Conservation (phyloP, 768 basidiomycete genomes). For the Psilocybe tampanensis region DNA sequence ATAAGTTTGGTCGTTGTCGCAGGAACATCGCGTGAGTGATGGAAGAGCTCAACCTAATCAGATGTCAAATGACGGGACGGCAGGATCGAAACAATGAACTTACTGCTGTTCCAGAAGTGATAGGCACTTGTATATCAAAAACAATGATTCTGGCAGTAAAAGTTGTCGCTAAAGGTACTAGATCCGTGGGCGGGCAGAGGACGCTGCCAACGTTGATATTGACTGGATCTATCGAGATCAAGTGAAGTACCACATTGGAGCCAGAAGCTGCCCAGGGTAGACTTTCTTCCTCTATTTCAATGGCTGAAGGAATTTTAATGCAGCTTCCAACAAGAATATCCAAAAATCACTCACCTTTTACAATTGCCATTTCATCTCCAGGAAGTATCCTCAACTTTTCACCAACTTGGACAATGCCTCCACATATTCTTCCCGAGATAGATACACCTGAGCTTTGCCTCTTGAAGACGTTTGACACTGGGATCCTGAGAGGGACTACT, state of each 20-base stretch:
- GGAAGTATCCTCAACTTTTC: slow-evolving; percentile 86
- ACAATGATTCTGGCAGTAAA: slow-evolving; percentile 91
- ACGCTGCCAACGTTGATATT: slow-evolving; percentile 89
- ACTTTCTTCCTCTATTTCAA: slow-evolving; percentile 78
- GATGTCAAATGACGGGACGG: not conserved
- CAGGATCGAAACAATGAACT: slow-evolving; percentile 18
- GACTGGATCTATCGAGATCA: slow-evolving; percentile 83
- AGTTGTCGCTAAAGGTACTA: slow-evolving; percentile 72
- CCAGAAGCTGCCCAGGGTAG: slow-evolving; percentile 91
- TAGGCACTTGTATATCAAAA: slow-evolving; percentile 90
- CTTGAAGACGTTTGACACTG: slow-evolving; percentile 95
- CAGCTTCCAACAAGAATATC: not conserved
- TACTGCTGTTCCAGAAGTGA: slow-evolving; percentile 86
- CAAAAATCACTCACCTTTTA: slow-evolving; percentile 62
- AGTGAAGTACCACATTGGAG: slow-evolving; percentile 82
- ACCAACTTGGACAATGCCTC: slow-evolving; percentile 91
- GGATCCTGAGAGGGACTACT: slow-evolving; percentile 76
- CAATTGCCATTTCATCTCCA: slow-evolving; percentile 86
- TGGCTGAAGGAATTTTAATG: slow-evolving; percentile 50
- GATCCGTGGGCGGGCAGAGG: slow-evolving; percentile 72
- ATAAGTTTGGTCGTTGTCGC: slow-evolving; percentile 83
- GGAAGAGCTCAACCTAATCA: slow-evolving; percentile 85
- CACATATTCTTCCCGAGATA: slow-evolving; percentile 81
- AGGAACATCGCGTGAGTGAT: slow-evolving; percentile 91
- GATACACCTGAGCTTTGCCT: slow-evolving; percentile 78